Evolutionary conservation across 768 basidiomycete genomes (phyloP).

Genomic region (Xerocomellus dryophilus): DNA sequence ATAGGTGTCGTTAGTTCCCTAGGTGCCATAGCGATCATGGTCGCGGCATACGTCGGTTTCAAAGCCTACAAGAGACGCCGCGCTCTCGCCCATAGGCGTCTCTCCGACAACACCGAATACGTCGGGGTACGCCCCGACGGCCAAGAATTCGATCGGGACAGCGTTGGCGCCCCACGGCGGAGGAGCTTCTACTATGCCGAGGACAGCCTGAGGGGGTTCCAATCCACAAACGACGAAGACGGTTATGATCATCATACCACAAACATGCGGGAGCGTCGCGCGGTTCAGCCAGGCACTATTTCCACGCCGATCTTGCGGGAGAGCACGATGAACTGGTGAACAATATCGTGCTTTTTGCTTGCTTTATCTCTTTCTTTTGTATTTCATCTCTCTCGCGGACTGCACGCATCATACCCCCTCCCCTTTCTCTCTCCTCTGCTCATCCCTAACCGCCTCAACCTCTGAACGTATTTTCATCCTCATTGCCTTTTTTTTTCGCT

Average conservation of each 20-base stretch:
- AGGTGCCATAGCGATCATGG: conserved; percentile 71
- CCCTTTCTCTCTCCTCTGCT: background rate
- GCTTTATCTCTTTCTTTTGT: background rate
- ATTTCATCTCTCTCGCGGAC: conserved; percentile 9
- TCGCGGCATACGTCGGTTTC: conserved; percentile 69
- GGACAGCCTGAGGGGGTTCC: conserved; percentile 68
- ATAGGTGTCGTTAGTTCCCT: conserved; percentile 87
- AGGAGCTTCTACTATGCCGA: conserved; percentile 86
- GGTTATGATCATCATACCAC: conserved; percentile 35
- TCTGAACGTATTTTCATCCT: conserved; percentile 3
- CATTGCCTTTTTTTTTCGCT: background rate
- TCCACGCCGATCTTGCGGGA: conserved; percentile 74
- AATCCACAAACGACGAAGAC: conserved; percentile 39
- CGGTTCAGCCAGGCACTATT: conserved; percentile 59
- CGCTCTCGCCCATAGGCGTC: conserved; percentile 66
- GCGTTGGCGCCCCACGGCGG: conserved; percentile 66
- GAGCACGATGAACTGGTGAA: conserved; percentile 85
- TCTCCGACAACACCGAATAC: conserved; percentile 49
- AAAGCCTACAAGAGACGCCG: conserved; percentile 64
- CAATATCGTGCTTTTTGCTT: background rate
- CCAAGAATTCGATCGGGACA: conserved; percentile 76
- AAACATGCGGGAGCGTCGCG: conserved; percentile 54
- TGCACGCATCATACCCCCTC: conserved; percentile 14
- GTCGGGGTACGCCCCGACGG: conserved; percentile 56
- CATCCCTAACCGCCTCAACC: background rate